A percentile compares a stretch with the other conserved stretches of the same genome.
These are phyloP conservation scores for Akanthomyces dipterigenus DNA, from an alignment of 2,329 filamentous ascomycete genomes.

Conservation along the genomic window DNA sequence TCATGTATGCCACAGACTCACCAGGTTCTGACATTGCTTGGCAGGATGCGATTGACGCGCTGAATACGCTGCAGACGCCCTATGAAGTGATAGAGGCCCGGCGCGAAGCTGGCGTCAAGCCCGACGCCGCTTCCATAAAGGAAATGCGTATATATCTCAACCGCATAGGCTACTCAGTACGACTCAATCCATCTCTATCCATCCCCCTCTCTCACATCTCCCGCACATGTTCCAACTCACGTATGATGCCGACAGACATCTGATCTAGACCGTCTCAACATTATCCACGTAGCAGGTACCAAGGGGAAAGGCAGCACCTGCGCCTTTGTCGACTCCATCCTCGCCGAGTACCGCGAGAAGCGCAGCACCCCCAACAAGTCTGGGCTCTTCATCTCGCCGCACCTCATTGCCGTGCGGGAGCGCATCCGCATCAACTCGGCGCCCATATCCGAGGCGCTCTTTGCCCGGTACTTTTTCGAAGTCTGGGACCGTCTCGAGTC, in stretches of 20 bases:
- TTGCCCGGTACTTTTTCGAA: slow-evolving; percentile 61
- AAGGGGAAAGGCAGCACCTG: slow-evolving; percentile 72
- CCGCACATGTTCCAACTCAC: not conserved
- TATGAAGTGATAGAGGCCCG: slow-evolving; percentile 74
- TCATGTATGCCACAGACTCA: not conserved
- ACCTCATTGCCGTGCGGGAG: slow-evolving; percentile 61
- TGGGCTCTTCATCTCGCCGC: slow-evolving; percentile 63
- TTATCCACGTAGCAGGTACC: slow-evolving; percentile 67
- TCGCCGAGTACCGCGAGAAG: slow-evolving; percentile 41
- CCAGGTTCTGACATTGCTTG: not conserved
- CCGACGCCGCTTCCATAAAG: slow-evolving; percentile 62
- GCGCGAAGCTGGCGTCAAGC: slow-evolving; percentile 62
- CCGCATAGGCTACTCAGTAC: slow-evolving; percentile 67
- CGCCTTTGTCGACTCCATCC: slow-evolving; percentile 58
- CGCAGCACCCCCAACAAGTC: slow-evolving; percentile 35
- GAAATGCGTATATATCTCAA: slow-evolving; percentile 75
- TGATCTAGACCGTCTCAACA: slow-evolving; percentile 55
- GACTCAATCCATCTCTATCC: slow-evolving; percentile 10
- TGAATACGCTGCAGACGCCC: slow-evolving; percentile 90
- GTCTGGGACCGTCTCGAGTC: slow-evolving; percentile 53
- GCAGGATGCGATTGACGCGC: slow-evolving; percentile 75
- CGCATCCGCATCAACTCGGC: slow-evolving; percentile 56
- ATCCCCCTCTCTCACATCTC: not conserved
- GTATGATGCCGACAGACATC: slow-evolving; percentile 21
- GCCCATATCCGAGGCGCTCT: slow-evolving; percentile 51